A percentile compares a stretch with the other conserved stretches of the same genome.
Conservation (phyloP, 805 yeast species). For the Huiozyma naganishii region DNA sequence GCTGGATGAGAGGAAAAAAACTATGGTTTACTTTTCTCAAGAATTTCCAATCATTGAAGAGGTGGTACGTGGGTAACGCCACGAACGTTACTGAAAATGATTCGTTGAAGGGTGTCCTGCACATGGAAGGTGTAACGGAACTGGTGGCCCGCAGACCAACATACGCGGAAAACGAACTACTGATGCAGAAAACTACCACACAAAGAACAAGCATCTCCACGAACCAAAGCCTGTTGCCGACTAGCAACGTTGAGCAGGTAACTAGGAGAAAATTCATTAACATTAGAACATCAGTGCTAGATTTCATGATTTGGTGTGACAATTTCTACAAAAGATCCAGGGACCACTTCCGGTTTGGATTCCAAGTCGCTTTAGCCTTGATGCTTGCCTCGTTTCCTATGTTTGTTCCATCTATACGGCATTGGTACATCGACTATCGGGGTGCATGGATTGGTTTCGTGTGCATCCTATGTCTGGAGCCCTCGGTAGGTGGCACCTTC, state of each 20-base stretch:
- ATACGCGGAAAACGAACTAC: slow-evolving; percentile 19
- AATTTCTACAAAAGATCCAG: slow-evolving; percentile 13
- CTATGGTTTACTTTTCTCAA: slow-evolving; percentile 36
- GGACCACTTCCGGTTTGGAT: slow-evolving; percentile 35
- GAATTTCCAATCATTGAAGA: slow-evolving; percentile 26
- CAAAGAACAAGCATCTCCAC: slow-evolving; percentile 1
- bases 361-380: slow-evolving; percentile 36
- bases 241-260: neutral
- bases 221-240: neutral
- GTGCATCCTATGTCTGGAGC: slow-evolving; percentile 38
- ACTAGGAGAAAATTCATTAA: neutral
- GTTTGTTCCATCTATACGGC: slow-evolving; percentile 36
- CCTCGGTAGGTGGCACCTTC: slow-evolving; percentile 41
- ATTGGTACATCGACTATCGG: slow-evolving; percentile 38
- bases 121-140: slow-evolving; percentile 5
- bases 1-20: slow-evolving; percentile 28
- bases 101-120: slow-evolving; percentile 25
- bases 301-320: slow-evolving; percentile 7
- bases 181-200: slow-evolving; percentile 12
- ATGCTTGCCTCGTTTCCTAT: slow-evolving; percentile 41
- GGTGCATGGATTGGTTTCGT: slow-evolving; percentile 49
- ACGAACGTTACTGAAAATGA: slow-evolving; percentile 27
- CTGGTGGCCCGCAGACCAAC: slow-evolving; percentile 16
- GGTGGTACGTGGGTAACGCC: slow-evolving; percentile 26
- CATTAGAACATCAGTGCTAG: neutral